Evolutionary conservation across 2,329 filamentous ascomycete genomes (phyloP).

Genomic region (Emydomyces testavorans): DNA sequence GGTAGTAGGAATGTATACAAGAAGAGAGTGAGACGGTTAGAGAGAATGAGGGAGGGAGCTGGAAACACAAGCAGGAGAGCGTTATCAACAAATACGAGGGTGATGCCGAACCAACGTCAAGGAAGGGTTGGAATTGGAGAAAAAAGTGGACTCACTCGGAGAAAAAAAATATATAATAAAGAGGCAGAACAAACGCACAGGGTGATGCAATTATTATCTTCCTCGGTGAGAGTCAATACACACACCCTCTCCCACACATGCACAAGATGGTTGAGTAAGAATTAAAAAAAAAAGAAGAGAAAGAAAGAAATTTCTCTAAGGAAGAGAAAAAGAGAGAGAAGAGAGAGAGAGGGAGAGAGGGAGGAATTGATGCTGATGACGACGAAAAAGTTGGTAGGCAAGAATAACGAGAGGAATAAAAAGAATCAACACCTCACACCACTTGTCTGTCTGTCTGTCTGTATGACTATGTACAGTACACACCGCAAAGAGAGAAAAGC

Average conservation of each 20-base stretch:
- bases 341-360: not conserved
- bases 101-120: constrained; percentile 1
- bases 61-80: constrained; percentile 5
- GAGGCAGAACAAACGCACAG: not conserved
- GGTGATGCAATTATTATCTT: not conserved
- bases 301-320: not conserved
- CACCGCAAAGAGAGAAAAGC: not conserved
- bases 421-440: not conserved
- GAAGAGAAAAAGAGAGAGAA: not conserved
- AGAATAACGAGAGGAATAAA: not conserved
- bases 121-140: not conserved
- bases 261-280: not conserved
- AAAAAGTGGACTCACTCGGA: constrained; percentile 8
- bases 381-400: not conserved
- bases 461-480: too few species aligned
- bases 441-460: too few species aligned
- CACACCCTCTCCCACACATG: not conserved
- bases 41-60: constrained; percentile 2
- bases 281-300: not conserved
- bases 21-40: too few species aligned
- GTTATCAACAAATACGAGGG: not conserved
- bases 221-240: not conserved
- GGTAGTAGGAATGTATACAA: too few species aligned
- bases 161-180: constrained; percentile 1
- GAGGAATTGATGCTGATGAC: not conserved